These are phyloP conservation scores for Fusarium sp. DNA, from an alignment of 2,329 filamentous ascomycete species.

Conservation along the genomic window DNA sequence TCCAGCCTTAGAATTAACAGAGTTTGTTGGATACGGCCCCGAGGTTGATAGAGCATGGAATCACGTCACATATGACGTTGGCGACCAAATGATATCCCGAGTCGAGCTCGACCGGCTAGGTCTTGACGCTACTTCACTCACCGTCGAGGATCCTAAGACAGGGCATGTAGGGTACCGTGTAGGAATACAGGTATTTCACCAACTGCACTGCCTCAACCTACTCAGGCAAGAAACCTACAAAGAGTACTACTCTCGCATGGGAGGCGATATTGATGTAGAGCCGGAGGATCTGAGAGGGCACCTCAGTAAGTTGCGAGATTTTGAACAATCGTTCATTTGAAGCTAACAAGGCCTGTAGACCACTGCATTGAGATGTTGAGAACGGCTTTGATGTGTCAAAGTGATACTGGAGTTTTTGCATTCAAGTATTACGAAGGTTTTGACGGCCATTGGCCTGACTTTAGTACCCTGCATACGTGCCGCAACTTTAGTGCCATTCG, in stretches of 20 bases:
- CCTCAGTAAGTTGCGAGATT: constrained; percentile 10
- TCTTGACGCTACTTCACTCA: constrained; percentile 67
- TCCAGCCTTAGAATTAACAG: constrained; percentile 60
- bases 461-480: constrained; percentile 68
- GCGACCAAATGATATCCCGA: constrained; percentile 72
- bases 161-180: constrained; percentile 73
- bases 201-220: constrained; percentile 66
- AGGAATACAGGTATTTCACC: constrained; percentile 71
- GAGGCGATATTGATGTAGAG: constrained; percentile 64
- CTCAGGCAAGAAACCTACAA: constrained; percentile 64
- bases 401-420: constrained; percentile 69
- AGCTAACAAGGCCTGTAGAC: constrained; percentile 14
- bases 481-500: constrained; percentile 67
- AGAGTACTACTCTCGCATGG: constrained; percentile 64
- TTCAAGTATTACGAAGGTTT: constrained; percentile 65
- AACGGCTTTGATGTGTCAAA: constrained; percentile 69
- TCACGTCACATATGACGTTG: constrained; percentile 65
- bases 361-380: constrained; percentile 59
- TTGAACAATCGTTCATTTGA: rapidly evolving
- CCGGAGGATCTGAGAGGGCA: constrained; percentile 38
- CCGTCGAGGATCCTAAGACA: constrained; percentile 68
- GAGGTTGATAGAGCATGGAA: constrained; percentile 73
- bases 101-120: constrained; percentile 68
- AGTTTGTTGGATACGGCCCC: constrained; percentile 69
- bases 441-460: constrained; percentile 68